Base-by-base conservation (phyloP, 768 basidiomycete species). In the Hortiboletus campestris region DNA sequence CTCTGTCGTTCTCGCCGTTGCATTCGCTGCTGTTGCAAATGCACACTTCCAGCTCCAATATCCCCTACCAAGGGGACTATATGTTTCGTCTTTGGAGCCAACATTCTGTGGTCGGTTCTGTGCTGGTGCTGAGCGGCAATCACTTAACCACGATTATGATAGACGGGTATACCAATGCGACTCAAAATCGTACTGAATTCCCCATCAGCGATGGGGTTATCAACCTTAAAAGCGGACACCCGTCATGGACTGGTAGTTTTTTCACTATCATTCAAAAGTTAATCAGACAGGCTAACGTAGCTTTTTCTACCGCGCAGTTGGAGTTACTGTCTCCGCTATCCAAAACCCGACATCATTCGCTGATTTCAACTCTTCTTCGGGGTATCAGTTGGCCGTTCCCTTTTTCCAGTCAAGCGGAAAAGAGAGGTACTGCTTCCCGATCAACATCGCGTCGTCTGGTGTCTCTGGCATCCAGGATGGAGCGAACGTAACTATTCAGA, bases 31-130 rank as follows among this genome's bases (percentile, higher is more conserved):
- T 31, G 67, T 74, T 40, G 84, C 75, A 31, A 75, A 74, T 45
- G 91, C 89, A 10, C 92, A 95, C 71, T 94, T 94, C 74, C 85
- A 87, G 60, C 76, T 94, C 41, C 80, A 86, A 63, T 93, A 82
- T 68, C 93, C 92, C 17, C 61, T 75, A 1, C 85, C 89, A 13
- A 78, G 92, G 44, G 93, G 92, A 2, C 66, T 60, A 0, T 94
- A 94, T 67, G 78, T 78, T 50, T 79, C 84, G 51, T 72, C 78
- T 49, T 61, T 76, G 17, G 87, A 89, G 59, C 75, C 78, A 14
- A 72, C 63, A 2, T 88, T 89, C 65, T 92, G 92, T 64, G 89
- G 89, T 88, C 59, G 40, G 80, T 68, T 20, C 1, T 28, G 39
- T 43, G 11, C 29, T 22, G 36, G 4, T 36, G 31, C 14, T 44